Conservation (phyloP, 441 rosid species). For the Cnidoscolus chayamansa region DNA sequence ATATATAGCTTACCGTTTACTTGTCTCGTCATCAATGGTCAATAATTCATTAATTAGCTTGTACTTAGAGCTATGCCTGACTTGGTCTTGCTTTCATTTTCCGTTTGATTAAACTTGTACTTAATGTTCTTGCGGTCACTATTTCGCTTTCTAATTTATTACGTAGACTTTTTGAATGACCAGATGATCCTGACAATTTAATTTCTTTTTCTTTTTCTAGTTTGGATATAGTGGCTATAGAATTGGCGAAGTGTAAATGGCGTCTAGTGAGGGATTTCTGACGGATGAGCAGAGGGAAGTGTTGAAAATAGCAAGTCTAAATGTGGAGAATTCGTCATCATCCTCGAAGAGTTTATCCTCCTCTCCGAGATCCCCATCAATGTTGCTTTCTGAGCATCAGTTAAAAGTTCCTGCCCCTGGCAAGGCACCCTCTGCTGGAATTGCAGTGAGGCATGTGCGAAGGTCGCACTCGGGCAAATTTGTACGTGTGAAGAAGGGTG, state of each 20-base stretch:
- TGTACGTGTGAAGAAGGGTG: constrained; percentile 84
- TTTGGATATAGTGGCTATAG: constrained; percentile 15
- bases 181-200: not conserved
- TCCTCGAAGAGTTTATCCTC: constrained; percentile 59
- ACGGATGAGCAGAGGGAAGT: constrained; percentile 82
- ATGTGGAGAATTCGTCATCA: constrained; percentile 49
- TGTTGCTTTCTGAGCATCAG: constrained; percentile 55
- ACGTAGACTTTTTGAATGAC: not conserved
- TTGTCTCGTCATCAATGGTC: not conserved
- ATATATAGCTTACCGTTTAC: not conserved
- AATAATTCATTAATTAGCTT: not conserved
- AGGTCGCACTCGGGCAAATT: constrained; percentile 85
- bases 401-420: constrained; percentile 58
- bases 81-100: not conserved
- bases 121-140: not conserved
- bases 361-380: constrained; percentile 65
- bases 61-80: not conserved
- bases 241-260: constrained; percentile 40
- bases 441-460: constrained; percentile 71
- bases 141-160: not conserved
- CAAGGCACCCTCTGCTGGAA: constrained; percentile 60
- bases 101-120: constrained; percentile 5
- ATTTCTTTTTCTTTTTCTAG: constrained; percentile 2
- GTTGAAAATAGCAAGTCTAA: constrained; percentile 69
- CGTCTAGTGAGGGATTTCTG: constrained; percentile 71